Conservation (phyloP, 768 basidiomycete species). For the Dentipellis sp. region DNA sequence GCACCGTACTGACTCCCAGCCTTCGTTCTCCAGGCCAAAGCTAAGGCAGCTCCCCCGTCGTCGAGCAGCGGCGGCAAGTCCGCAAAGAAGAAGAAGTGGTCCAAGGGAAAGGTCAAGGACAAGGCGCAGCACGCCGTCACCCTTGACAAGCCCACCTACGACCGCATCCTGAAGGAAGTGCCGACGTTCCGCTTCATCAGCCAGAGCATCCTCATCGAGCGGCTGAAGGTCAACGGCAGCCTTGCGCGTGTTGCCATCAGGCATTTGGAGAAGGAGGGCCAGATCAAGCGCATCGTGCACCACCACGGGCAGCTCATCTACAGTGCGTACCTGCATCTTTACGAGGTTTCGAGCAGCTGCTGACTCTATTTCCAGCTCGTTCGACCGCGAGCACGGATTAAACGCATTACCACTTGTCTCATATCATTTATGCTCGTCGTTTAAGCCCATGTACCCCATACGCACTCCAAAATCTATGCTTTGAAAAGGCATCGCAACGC, state of each 20-base stretch:
- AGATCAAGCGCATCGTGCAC: conserved; percentile 95
- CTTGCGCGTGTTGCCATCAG: conserved; percentile 86
- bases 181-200: conserved; percentile 99
- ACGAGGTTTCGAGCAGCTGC: background rate
- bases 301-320: conserved; percentile 92
- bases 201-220: conserved; percentile 96
- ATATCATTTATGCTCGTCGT: conserved; percentile 3
- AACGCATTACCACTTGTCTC: background rate
- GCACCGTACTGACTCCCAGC: background rate
- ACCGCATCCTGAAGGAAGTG: conserved; percentile 96
- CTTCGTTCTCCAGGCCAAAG: conserved; percentile 29
- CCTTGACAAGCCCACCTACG: conserved; percentile 87
- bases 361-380: conserved; percentile 3
- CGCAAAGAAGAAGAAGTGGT: conserved; percentile 99
- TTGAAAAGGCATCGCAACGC: background rate
- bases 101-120: conserved; percentile 99
- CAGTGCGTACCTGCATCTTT: conserved; percentile 50
- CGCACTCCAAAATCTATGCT: background rate
- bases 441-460: conserved; percentile 9
- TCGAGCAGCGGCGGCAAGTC: conserved; percentile 69
- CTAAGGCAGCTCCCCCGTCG: conserved; percentile 68
- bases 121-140: conserved; percentile 96
- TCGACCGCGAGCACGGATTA: conserved; percentile 15
- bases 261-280: conserved; percentile 88
- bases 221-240: conserved; percentile 93